Conservation (phyloP, 2,329 filamentous ascomycete genomes). For the Arthrobotrys pseudoclavata region DNA sequence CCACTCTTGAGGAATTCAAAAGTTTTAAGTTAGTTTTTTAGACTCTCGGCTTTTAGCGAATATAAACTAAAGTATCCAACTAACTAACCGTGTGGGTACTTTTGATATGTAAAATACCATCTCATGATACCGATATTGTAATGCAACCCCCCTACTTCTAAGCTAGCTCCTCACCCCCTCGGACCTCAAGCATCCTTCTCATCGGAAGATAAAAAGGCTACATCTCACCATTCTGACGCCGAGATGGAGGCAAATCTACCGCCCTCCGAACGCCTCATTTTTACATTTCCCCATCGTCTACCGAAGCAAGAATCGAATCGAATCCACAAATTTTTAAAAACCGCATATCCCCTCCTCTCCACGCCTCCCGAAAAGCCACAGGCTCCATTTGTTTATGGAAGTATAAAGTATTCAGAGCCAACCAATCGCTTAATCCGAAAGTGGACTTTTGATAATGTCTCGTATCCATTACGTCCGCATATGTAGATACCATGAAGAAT, state of each 20-base stretch:
- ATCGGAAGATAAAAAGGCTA: not conserved
- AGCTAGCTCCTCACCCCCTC: not conserved
- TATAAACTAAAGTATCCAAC: not conserved
- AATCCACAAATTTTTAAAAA: not conserved
- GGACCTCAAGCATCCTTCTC: too few relatives aligned
- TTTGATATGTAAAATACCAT: not conserved
- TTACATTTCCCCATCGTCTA: not conserved
- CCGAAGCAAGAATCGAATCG: not conserved
- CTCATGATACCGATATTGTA: not conserved
- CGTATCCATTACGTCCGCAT: not conserved
- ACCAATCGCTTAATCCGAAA: conserved; percentile 2
- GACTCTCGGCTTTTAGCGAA: conserved; percentile 20
- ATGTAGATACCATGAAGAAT: not conserved
- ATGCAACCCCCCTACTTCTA: not conserved
- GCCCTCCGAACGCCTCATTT: not conserved
- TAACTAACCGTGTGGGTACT: not conserved
- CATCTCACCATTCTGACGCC: not conserved
- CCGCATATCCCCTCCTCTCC: not conserved
- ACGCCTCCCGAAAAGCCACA: conserved; percentile 1
- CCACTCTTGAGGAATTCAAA: not conserved
- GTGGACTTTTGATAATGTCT: not conserved
- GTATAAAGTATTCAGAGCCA: not conserved
- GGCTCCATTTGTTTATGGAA: not conserved
- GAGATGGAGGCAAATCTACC: conserved; percentile 1
- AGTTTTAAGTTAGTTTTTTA: not conserved